A percentile compares a stretch with the other conserved stretches of the same genome.
These are phyloP conservation scores for Kodamaea leandrae DNA, from an alignment of 805 yeast genomes.

Conservation along the genomic window DNA sequence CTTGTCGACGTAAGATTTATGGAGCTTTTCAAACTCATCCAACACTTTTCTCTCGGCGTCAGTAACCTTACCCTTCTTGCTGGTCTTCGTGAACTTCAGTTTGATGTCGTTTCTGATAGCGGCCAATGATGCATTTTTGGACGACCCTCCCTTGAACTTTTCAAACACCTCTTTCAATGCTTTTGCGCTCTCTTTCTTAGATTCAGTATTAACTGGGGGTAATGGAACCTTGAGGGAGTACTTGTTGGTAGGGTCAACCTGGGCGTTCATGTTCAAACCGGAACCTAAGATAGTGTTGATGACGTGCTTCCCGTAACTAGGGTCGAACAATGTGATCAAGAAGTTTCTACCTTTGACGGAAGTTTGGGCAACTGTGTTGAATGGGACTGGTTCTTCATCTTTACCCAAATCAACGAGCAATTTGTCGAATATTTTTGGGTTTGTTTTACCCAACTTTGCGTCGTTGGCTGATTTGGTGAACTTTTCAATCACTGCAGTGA, in stretches of 20 bases:
- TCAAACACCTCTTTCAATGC: constrained; percentile 67
- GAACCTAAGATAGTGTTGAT: constrained; percentile 69
- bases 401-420: constrained; percentile 44
- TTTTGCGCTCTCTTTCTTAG: constrained; percentile 54
- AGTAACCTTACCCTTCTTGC: constrained; percentile 36
- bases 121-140: constrained; percentile 47
- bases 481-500: constrained; percentile 47
- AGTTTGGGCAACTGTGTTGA: constrained; percentile 69
- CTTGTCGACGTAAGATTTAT: constrained; percentile 60
- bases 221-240: constrained; percentile 71
- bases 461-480: constrained; percentile 59
- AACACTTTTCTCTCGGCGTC: constrained; percentile 55
- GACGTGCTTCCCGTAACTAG: constrained; percentile 64
- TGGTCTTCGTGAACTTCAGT: constrained; percentile 54
- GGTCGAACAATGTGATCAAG: constrained; percentile 84
- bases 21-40: constrained; percentile 64
- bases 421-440: constrained; percentile 62
- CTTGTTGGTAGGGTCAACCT: constrained; percentile 65
- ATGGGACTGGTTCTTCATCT: constrained; percentile 45
- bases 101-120: constrained; percentile 50
- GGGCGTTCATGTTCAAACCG: constrained; percentile 75
- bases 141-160: constrained; percentile 49
- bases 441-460: constrained; percentile 66
- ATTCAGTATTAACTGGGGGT: constrained; percentile 72
- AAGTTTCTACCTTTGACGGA: constrained; percentile 66